Evolutionary conservation across 441 rosid genomes (phyloP), one percentile per base, ranked within the genome.

Genomic region (Corymbia citriodora): DNA sequence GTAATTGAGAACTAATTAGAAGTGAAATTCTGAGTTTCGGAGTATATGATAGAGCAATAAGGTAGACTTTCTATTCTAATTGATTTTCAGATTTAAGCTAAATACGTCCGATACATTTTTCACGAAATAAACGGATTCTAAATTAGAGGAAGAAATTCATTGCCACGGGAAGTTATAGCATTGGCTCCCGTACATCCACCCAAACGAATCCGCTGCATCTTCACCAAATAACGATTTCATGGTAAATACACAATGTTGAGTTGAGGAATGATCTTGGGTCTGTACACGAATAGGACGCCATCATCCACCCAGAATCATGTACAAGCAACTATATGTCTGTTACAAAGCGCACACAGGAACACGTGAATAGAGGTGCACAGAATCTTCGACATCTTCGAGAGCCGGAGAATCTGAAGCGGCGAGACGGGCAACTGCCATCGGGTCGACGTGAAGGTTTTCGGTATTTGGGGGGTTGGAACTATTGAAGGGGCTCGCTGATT

Each of bases 401-500:
- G 85, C 85, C 15, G 6, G 85, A 4, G 6, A 7, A 79, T 11
- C 0, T 45, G 85, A 50, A 79, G 14, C 9, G 6, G 52, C 16
- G 17, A 74, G 1, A 45, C 85, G 7, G 85, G 85, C 85, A 79
- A 23, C 85, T 21, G 52, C 52, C 11, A 12, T 25, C 12, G 52
- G 82, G 85, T 12, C 2, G n/a, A 12, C 17, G 85, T 2, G 31
- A 19, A 54, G 50, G 36, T 49, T 87, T 54, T 54, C 5, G 8
- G 12, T 10, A 33, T 54, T 23, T 29, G 3, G 27, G 45, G 55
- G 31, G 12, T 79, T 0, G n/a, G 52, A 2, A 27, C 72, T 61
- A 90, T 82, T 90, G 92, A 25, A 94, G 95, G 33, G 96, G 96
- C 89, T 96, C 96, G 10, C 90, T 94, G 90, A 94, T 94, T 91